Base-by-base conservation (phyloP, 2,329 filamentous ascomycete genomes). In the Fusarium torreyae region DNA sequence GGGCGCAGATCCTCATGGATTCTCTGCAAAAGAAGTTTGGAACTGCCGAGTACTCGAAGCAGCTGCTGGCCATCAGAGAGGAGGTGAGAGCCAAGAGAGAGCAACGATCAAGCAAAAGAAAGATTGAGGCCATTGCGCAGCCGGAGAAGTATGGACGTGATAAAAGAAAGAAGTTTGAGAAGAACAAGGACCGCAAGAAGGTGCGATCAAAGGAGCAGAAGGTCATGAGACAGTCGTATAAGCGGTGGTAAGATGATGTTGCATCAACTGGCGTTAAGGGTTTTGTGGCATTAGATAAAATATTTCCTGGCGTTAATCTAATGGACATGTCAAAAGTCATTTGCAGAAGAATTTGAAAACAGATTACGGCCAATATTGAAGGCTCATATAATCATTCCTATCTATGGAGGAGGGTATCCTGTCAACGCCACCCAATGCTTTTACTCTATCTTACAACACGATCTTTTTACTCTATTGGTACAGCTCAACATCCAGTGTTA, bases 11-110 rank as follows among this genome's bases (percentile, higher is more conserved):
- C 73, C 84, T 94, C 13, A 90, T 98, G 83, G 92, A 94, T 68
- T 82, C 87, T n/a, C 78, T 99, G 62, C 94, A 97, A 82, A 91
- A 91, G 82, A 94, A 92, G 76, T 85, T 97, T 52, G 96, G 95
- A 40, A 93, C 92, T 3, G 88, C 89, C 1, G 89, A 88, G 66
- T 99, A 94, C 81, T 89, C 94, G n/a, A 85, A 86, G 56, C 86
- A 91, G 45, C 84, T 98, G 75, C 80, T 92, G 39, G 86, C 87
- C 40, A 93, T 97, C 8, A 89, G 93, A 63, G 89, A 92, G 53
- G 87, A 86, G 17, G 90, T 96, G n/a, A 88, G 87, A 75, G 86
- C 87, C 69, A 89, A 91, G 74, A 86, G 96, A 70, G 89, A 93
- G 77, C 88, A 90, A 74, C 85, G 97, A 69, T 89, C 91, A 55